A percentile compares a stretch with the other conserved stretches of the same genome.
phyloP scores from a whole-genome alignment of 257 asterid species.

The Salvia rosmarinus region DNA sequence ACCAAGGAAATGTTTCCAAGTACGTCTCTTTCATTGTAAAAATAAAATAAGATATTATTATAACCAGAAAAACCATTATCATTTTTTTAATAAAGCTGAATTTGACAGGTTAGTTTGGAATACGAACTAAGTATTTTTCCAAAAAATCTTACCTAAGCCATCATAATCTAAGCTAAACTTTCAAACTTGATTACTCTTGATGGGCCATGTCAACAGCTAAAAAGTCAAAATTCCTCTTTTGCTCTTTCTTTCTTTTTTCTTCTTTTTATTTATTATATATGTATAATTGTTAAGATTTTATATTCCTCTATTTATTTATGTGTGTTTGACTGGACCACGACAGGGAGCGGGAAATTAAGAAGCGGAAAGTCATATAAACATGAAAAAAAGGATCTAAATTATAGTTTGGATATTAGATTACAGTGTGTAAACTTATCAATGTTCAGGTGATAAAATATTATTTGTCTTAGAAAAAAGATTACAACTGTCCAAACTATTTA shows the following conservation, averaged over 20 bases:
- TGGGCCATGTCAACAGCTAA: slow-evolving; percentile 44
- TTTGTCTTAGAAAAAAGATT: not conserved
- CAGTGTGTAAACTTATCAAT: not conserved
- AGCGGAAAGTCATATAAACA: not conserved
- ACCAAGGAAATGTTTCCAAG: not conserved
- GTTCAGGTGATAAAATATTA: not conserved
- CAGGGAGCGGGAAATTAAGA: slow-evolving; percentile 20
- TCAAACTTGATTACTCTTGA: slow-evolving; percentile 20
- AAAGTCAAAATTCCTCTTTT: slow-evolving; percentile 39
- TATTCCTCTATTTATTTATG: slow-evolving; percentile 6
- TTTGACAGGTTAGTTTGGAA: slow-evolving; percentile 24
- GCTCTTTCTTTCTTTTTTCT: slow-evolving; percentile 19
- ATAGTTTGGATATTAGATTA: not conserved
- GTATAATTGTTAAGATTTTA: not conserved
- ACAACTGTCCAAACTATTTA: no score
- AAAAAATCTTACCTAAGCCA: slow-evolving; percentile 22
- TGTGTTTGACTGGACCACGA: slow-evolving; percentile 23
- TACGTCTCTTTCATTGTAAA: not conserved
- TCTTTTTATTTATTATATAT: not conserved
- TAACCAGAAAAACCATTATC: not conserved
- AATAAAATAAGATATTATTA: not conserved
- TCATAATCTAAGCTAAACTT: slow-evolving; percentile 31
- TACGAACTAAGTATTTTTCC: slow-evolving; percentile 28
- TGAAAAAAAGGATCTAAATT: not conserved
- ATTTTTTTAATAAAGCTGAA: not conserved